Conservation (phyloP, 2,329 filamentous ascomycete species). For the Aureobasidium subglaciale region DNA sequence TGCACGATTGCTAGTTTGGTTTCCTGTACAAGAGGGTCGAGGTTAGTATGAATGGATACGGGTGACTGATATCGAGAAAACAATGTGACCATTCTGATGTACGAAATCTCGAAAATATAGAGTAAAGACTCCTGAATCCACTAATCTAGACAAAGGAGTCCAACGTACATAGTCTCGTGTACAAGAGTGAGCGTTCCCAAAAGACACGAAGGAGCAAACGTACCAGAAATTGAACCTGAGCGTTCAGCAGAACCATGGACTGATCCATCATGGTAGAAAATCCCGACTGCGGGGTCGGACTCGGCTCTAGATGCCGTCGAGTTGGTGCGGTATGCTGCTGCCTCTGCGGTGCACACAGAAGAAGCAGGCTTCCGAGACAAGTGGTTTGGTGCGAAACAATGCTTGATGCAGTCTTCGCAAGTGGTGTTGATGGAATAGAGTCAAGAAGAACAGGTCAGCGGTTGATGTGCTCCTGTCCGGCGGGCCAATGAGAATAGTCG, state of each 20-base stretch:
- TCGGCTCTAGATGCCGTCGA: too few relatives aligned
- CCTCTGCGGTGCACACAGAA: neutral
- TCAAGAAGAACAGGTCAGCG: constrained; percentile 24
- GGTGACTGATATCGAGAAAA: neutral
- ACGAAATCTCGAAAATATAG: neutral
- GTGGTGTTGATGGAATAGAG: neutral
- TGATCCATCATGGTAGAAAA: constrained; percentile 30
- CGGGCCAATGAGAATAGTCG: constrained; percentile 31
- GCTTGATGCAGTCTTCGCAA: neutral
- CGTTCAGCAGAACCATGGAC: constrained; percentile 40
- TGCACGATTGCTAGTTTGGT: constrained; percentile 83
- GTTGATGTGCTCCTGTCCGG: constrained; percentile 41
- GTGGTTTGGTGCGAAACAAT: neutral
- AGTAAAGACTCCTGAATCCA: neutral
- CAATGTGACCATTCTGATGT: neutral
- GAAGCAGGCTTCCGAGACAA: neutral
- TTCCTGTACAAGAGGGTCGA: constrained; percentile 52
- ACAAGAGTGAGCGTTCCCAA: constrained; percentile 16
- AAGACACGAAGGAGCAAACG: constrained; percentile 25
- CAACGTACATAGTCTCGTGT: neutral
- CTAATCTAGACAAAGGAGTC: neutral
- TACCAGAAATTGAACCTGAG: constrained; percentile 44
- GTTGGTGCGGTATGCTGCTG: neutral
- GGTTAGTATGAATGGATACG: constrained; percentile 5
- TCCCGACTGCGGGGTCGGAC: neutral